phyloP scores from a whole-genome alignment of 2,329 filamentous ascomycete species.

The Thyridium curvatum region DNA sequence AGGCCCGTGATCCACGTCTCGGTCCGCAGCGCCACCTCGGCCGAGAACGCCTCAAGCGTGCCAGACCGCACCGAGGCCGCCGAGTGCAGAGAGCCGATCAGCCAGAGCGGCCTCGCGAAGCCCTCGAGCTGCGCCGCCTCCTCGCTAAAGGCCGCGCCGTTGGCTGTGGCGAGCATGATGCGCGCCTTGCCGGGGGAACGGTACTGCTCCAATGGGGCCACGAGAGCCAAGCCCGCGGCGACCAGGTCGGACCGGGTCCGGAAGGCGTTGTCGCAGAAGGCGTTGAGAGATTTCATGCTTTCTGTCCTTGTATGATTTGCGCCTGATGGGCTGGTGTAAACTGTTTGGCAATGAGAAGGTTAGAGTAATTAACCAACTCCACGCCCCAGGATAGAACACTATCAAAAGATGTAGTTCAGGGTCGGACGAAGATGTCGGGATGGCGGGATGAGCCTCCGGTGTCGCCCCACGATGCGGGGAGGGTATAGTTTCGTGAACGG shows the following conservation, averaged over 20 bases:
- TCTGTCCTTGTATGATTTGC: not conserved
- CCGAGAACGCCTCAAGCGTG: not conserved
- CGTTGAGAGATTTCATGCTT: conserved; percentile 9
- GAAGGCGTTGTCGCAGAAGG: conserved; percentile 17
- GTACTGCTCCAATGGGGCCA: conserved; percentile 8
- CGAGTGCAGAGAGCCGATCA: conserved; percentile 17
- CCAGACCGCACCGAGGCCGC: conserved; percentile 31
- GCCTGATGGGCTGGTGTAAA: too few species aligned
- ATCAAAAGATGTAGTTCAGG: too few species aligned
- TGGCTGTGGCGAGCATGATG: conserved; percentile 14
- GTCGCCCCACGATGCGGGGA: too few species aligned
- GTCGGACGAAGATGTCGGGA: too few species aligned
- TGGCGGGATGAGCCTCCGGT: too few species aligned
- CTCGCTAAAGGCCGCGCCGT: conserved; percentile 18
- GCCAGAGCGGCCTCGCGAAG: conserved; percentile 14
- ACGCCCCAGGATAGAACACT: too few species aligned
- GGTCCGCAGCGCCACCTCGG: conserved; percentile 2
- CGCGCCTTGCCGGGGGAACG: conserved; percentile 14
- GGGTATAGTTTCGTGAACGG: too few species aligned
- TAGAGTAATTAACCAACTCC: too few species aligned
- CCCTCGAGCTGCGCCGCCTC: conserved; percentile 19
- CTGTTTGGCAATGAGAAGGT: too few species aligned
- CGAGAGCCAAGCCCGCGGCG: conserved; percentile 10
- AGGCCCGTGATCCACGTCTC: conserved; percentile 22
- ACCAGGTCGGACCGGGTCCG: conserved; percentile 12